Evolutionary conservation across 1,284 basidiomycete species (phyloP).

Genomic region (Ustilago hordei): DNA sequence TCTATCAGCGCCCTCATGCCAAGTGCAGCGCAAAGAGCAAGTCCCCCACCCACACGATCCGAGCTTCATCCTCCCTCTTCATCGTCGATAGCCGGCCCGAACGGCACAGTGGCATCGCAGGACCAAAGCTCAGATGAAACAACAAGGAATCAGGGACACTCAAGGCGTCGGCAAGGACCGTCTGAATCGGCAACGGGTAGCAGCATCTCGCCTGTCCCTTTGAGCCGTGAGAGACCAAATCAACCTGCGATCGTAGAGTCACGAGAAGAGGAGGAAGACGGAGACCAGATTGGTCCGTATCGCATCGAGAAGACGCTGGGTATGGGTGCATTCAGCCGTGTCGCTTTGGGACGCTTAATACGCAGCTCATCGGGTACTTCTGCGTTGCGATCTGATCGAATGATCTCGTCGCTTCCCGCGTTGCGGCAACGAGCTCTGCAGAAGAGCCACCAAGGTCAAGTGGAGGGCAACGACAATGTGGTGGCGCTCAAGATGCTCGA

Average conservation of each 20-base stretch:
- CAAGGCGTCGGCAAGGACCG: constrained; percentile 26
- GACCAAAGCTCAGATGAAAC: constrained; percentile 10
- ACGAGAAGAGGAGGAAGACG: constrained; percentile 56
- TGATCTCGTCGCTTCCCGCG: constrained; percentile 34
- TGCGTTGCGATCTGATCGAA: constrained; percentile 9
- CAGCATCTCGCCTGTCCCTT: constrained; percentile 31
- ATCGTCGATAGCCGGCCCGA: not conserved
- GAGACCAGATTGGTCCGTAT: constrained; percentile 57
- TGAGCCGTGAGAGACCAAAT: constrained; percentile 6
- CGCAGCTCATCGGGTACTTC: not conserved
- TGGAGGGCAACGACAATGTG: constrained; percentile 69
- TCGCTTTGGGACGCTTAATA: constrained; percentile 55
- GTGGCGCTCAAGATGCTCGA: constrained; percentile 89
- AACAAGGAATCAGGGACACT: constrained; percentile 8
- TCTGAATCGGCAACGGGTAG: constrained; percentile 32
- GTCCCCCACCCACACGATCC: constrained; percentile 14
- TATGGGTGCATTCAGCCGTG: constrained; percentile 66
- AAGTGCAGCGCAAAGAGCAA: constrained; percentile 15
- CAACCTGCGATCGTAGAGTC: constrained; percentile 22
- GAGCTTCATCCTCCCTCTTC: constrained; percentile 13
- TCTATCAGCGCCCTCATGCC: constrained; percentile 17
- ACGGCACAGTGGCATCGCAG: not conserved
- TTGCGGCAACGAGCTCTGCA: constrained; percentile 36
- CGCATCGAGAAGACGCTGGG: constrained; percentile 59
- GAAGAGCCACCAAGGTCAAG: not conserved